Percentiles rank a stretch among this genome's conserved stretches.
phyloP scores from a whole-genome alignment of 179 eudicot genomes.

The Corrigiola litoralis region DNA sequence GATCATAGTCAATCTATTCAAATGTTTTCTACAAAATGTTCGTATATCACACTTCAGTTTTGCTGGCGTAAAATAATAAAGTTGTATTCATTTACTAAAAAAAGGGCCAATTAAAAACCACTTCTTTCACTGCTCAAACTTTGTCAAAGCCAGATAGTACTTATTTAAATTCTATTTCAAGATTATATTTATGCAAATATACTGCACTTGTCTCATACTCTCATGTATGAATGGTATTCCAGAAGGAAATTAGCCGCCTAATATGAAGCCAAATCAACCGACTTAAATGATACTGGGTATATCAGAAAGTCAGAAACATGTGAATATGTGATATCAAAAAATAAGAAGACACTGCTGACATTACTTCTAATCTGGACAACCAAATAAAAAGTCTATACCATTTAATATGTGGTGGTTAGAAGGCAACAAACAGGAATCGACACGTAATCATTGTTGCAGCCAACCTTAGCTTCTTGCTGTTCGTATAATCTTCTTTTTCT shows the following conservation, averaged over 20 bases:
- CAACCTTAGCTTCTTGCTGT: conserved; percentile 14
- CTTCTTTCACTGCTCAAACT: too few relatives aligned
- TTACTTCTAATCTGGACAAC: conserved; percentile 27
- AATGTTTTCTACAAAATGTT: too few relatives aligned
- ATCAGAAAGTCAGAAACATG: too few relatives aligned
- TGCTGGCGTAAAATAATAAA: too few relatives aligned
- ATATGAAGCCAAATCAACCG: conserved; percentile 16
- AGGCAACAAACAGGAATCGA: conserved; percentile 24
- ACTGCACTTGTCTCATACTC: too few relatives aligned
- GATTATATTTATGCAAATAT: too few relatives aligned
- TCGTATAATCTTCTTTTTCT: conserved; percentile 21
- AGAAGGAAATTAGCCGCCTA: conserved; percentile 13
- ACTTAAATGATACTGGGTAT: not conserved
- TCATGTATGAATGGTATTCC: not conserved
- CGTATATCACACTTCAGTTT: too few relatives aligned
- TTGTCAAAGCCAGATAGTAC: too few relatives aligned
- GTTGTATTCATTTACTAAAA: too few relatives aligned
- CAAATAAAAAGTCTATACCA: conserved; percentile 2
- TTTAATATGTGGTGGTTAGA: conserved; percentile 27
- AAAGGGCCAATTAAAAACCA: too few relatives aligned
- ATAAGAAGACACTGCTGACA: conserved; percentile 5
- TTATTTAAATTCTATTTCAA: too few relatives aligned
- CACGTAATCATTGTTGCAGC: conserved; percentile 31
- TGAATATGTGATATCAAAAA: conserved; percentile 20
- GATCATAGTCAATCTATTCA: too few relatives aligned